Evolutionary conservation across 305 asterid genomes (phyloP).

Genomic region (Rubia balearica): DNA sequence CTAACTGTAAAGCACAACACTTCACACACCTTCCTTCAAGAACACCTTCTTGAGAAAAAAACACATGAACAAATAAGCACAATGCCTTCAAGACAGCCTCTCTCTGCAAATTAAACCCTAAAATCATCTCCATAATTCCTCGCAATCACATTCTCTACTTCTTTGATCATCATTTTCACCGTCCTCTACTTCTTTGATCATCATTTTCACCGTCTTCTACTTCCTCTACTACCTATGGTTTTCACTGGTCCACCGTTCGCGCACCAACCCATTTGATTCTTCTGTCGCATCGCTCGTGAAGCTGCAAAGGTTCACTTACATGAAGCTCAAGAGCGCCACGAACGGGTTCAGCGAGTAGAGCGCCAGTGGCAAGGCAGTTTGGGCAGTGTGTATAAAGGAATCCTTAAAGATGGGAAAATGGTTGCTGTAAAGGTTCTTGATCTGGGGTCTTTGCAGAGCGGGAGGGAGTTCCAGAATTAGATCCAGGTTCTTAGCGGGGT

Average conservation of each 20-base stretch:
- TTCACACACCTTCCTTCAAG: not conserved
- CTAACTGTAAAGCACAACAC: conserved; percentile 31
- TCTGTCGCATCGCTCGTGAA: conserved; percentile 37
- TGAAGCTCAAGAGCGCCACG: conserved; percentile 70
- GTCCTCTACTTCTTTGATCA: too few species aligned
- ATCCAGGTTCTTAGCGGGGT: conserved; percentile 69
- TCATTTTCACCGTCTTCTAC: too few species aligned
- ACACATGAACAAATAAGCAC: conserved; percentile 12
- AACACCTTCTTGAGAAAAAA: not conserved
- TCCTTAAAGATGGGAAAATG: conserved; percentile 58
- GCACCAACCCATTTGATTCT: conserved; percentile 77
- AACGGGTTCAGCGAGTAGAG: conserved; percentile 49
- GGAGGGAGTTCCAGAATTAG: conserved; percentile 85
- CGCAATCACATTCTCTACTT: conserved; percentile 39
- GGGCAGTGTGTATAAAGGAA: conserved; percentile 73
- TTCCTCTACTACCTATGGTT: conserved; percentile 59
- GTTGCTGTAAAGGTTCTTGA: conserved; percentile 81
- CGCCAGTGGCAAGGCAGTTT: conserved; percentile 88
- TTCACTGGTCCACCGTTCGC: conserved; percentile 52
- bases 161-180: conserved; percentile 52
- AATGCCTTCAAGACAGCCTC: conserved; percentile 65
- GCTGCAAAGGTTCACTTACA: conserved; percentile 67
- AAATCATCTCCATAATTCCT: conserved; percentile 40
- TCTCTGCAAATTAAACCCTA: conserved; percentile 35
- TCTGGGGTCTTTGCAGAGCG: conserved; percentile 53